A percentile compares a stretch with the other conserved stretches of the same genome.
Conservation (phyloP, 257 asterid genomes). For the Lycium ferocissimum region DNA sequence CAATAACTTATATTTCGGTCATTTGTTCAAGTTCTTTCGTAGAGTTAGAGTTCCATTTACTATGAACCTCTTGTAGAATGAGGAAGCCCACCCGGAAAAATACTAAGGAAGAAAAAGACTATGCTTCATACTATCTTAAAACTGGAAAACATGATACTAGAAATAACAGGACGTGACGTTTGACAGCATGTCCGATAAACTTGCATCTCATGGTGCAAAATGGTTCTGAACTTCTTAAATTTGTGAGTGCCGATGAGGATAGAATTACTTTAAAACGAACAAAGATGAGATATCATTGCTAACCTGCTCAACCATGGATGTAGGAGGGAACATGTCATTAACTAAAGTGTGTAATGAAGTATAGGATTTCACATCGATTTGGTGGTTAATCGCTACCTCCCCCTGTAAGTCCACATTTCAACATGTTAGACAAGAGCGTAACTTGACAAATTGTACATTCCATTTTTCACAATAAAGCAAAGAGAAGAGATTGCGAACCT, state of each 20-base stretch:
- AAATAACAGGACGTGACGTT: background rate
- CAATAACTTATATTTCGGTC: background rate
- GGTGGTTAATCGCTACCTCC: slow-evolving; percentile 95
- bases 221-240: background rate
- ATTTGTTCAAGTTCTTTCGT: background rate
- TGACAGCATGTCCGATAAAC: background rate
- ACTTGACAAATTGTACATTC: background rate
- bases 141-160: background rate
- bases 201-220: background rate
- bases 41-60: background rate
- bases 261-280: background rate
- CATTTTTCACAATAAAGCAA: background rate
- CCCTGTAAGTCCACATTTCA: slow-evolving; percentile 61
- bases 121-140: background rate
- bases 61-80: background rate
- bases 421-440: slow-evolving; percentile 21
- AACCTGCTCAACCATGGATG: slow-evolving; percentile 96
- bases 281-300: background rate
- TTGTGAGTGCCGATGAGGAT: background rate
- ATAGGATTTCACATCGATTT: slow-evolving; percentile 86
- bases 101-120: background rate
- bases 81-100: background rate
- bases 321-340: slow-evolving; percentile 97
- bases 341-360: slow-evolving; percentile 94
- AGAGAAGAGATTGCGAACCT: slow-evolving; percentile 50